phyloP scores from a whole-genome alignment of 208 protist genomes.

The Trypanosoma conorhini region DNA sequence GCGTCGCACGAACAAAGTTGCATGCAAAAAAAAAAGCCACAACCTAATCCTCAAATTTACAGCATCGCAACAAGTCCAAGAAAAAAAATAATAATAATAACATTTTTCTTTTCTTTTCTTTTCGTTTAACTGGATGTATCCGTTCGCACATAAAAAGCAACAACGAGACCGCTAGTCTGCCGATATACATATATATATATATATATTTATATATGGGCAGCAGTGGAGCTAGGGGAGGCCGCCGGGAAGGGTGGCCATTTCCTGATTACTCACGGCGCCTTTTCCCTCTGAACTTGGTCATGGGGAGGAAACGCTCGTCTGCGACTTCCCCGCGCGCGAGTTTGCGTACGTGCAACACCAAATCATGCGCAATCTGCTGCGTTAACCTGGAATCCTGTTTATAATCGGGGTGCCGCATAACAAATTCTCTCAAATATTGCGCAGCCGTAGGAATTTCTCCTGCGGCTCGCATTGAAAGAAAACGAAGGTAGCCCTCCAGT shows the following conservation, averaged over 20 bases:
- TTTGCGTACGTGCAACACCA: slow-evolving; percentile 67
- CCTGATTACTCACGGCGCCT: slow-evolving; percentile 26
- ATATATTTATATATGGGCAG: background rate
- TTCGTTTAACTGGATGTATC: background rate
- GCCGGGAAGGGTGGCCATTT: background rate
- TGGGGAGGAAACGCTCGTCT: slow-evolving; percentile 65
- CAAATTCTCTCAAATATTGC: slow-evolving; percentile 94
- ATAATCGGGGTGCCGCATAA: slow-evolving; percentile 94
- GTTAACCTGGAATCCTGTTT: slow-evolving; percentile 95
- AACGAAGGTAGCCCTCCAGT: slow-evolving; percentile 90
- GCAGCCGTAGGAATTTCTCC: slow-evolving; percentile 95
- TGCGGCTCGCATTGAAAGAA: slow-evolving; percentile 92
- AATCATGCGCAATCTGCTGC: slow-evolving; percentile 89
- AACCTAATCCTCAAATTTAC: too few relatives aligned
- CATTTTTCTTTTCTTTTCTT: background rate
- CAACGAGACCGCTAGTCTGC: too few relatives aligned
- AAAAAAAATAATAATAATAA: too few relatives aligned
- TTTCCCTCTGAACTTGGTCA: slow-evolving; percentile 42
- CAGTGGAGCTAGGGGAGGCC: background rate
- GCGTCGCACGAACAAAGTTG: too few relatives aligned
- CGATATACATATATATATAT: background rate
- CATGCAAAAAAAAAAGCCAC: too few relatives aligned
- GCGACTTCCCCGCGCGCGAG: slow-evolving; percentile 41
- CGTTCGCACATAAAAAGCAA: background rate
- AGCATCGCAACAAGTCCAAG: background rate